Conservation (phyloP, 2,329 filamentous ascomycete species). For the Leptosphaerulina australis region DNA sequence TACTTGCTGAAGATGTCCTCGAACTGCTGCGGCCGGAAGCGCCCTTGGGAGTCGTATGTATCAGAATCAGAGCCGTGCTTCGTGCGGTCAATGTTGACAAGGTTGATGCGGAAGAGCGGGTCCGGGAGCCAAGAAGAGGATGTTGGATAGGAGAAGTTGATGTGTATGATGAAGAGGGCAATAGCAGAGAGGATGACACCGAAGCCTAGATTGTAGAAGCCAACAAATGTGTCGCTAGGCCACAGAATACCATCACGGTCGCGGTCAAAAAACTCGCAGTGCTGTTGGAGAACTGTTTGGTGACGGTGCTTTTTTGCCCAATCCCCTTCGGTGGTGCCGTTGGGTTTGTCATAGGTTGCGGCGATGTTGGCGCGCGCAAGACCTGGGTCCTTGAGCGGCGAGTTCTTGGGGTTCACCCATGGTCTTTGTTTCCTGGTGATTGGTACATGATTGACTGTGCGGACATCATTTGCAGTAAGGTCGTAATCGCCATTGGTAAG, state of each 20-base stretch:
- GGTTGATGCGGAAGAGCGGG: constrained; percentile 51
- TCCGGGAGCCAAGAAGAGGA: constrained; percentile 52
- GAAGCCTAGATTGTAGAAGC: constrained; percentile 57
- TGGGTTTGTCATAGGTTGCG: constrained; percentile 47
- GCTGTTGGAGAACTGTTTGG: constrained; percentile 59
- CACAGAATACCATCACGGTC: constrained; percentile 61
- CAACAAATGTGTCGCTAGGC: constrained; percentile 58
- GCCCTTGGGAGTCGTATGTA: constrained; percentile 54
- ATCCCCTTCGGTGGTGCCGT: constrained; percentile 51
- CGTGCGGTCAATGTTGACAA: constrained; percentile 50
- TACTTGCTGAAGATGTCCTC: constrained; percentile 59
- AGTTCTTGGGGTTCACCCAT: constrained; percentile 16
- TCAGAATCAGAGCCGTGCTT: constrained; percentile 54
- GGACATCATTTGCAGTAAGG: neutral
- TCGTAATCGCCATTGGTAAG: constrained; percentile 12
- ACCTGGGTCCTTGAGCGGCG: constrained; percentile 16
- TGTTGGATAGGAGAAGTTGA: constrained; percentile 59
- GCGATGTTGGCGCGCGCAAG: constrained; percentile 53
- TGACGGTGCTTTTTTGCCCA: constrained; percentile 50
- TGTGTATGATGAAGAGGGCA: constrained; percentile 56
- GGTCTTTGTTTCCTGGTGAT: constrained; percentile 17
- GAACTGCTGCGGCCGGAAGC: constrained; percentile 55
- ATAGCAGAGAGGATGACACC: constrained; percentile 52
- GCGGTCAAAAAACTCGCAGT: constrained; percentile 59
- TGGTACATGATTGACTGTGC: constrained; percentile 13